Percentiles rank a stretch among this genome's conserved stretches.
These are phyloP conservation scores for Penicillium canescens DNA, from an alignment of 495 filamentous ascomycete genomes.

Conservation along the genomic window DNA sequence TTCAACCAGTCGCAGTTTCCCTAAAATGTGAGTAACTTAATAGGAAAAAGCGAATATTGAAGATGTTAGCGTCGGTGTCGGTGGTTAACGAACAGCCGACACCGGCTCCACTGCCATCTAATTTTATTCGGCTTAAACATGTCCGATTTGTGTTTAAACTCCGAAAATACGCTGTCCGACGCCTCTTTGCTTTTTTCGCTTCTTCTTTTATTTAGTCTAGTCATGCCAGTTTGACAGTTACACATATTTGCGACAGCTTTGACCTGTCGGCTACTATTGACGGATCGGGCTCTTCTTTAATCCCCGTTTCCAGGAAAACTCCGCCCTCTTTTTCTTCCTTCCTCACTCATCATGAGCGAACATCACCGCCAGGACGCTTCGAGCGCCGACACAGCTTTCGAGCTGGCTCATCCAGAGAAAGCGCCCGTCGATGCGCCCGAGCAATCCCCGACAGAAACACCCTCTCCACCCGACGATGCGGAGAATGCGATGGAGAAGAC, in stretches of 20 bases:
- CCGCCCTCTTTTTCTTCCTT: background rate
- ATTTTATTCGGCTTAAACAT: background rate
- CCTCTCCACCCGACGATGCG: constrained; percentile 3
- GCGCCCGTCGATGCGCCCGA: constrained; percentile 4
- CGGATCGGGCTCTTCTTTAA: background rate
- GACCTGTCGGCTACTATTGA: background rate
- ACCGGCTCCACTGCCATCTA: background rate
- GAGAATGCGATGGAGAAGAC: constrained; percentile 25
- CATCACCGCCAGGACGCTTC: constrained; percentile 14
- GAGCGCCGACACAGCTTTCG: constrained; percentile 19
- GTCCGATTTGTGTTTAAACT: background rate
- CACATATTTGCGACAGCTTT: no score
- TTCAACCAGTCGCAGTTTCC: no score
- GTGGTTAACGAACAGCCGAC: background rate
- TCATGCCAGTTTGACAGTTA: no score
- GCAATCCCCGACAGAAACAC: background rate
- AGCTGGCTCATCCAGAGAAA: constrained; percentile 12
- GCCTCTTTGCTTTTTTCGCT: background rate
- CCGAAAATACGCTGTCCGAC: constrained; percentile 1
- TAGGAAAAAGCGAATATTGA: no score
- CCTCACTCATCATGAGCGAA: constrained; percentile 12
- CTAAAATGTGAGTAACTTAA: no score
- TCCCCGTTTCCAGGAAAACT: background rate
- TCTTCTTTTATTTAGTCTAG: background rate
- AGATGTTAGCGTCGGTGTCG: background rate